Evolutionary conservation across 441 rosid species (phyloP).

Genomic region (Omphalea diandra): DNA sequence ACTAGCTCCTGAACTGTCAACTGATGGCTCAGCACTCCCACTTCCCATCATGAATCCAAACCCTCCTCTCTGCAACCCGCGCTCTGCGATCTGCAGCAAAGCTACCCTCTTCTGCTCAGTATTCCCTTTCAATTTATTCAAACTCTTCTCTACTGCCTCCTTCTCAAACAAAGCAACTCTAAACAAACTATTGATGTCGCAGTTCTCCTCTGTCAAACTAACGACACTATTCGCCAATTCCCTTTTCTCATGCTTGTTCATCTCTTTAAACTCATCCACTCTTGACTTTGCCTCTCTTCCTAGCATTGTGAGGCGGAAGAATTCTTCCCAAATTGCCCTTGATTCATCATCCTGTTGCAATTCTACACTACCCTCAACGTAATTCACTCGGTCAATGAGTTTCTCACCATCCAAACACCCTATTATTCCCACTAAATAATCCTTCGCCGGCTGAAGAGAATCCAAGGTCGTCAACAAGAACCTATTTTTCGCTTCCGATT

Average conservation of each 20-base stretch:
- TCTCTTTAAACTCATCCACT: conserved; percentile 41
- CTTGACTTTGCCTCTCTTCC: conserved; percentile 42
- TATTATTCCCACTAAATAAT: conserved; percentile 32
- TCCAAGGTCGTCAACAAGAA: conserved; percentile 29
- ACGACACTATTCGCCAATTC: conserved; percentile 66
- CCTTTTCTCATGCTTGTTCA: conserved; percentile 52
- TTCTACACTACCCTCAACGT: conserved; percentile 17
- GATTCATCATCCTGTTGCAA: conserved; percentile 29
- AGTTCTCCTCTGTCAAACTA: conserved; percentile 87
- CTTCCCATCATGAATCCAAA: conserved; percentile 84
- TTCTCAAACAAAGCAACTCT: conserved; percentile 84
- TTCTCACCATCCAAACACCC: conserved; percentile 36
- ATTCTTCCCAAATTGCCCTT: conserved; percentile 30
- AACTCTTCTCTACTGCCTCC: conserved; percentile 64
- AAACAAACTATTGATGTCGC: conserved; percentile 59
- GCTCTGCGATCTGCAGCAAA: conserved; percentile 63
- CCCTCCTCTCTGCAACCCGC: conserved; percentile 86
- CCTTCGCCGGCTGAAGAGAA: conserved; percentile 35
- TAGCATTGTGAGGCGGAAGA: conserved; percentile 32
- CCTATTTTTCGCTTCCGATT: conserved; percentile 30
- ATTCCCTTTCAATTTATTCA: conserved; percentile 55
- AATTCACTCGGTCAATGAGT: conserved; percentile 22
- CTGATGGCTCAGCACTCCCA: conserved; percentile 39
- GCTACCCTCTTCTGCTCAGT: conserved; percentile 68
- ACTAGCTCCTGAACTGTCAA: conserved; percentile 31